Conservation (phyloP, 306 rosid species). For the Trifolium pratense region DNA sequence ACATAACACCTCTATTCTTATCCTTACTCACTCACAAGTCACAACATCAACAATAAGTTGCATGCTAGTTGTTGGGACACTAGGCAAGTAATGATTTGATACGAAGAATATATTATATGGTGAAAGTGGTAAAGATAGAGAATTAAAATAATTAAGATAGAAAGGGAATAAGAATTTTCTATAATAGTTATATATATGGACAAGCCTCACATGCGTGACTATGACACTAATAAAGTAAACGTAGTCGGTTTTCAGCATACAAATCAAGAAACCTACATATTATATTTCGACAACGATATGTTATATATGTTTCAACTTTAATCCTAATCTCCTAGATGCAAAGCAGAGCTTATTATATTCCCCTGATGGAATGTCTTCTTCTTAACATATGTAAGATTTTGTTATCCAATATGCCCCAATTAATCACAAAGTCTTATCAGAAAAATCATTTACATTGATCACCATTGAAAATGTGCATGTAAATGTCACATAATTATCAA, state of each 20-base stretch:
- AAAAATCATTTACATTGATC: constrained; percentile 28
- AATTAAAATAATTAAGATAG: constrained; percentile 34
- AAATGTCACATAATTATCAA: constrained; percentile 31
- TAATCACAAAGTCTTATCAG: constrained; percentile 15
- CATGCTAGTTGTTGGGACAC: constrained; percentile 32
- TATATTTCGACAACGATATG: constrained; percentile 32
- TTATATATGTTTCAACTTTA: constrained; percentile 37
- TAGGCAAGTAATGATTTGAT: constrained; percentile 31
- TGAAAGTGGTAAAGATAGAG: constrained; percentile 40
- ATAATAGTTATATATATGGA: constrained; percentile 17
- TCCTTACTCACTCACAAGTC: constrained; percentile 7
- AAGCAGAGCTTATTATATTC: constrained; percentile 43
- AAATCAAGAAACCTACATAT: constrained; percentile 35
- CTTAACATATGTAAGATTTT: constrained; percentile 19
- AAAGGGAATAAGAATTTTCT: constrained; percentile 46
- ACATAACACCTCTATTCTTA: constrained; percentile 30
- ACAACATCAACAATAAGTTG: constrained; percentile 29
- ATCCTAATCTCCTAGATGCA: constrained; percentile 42
- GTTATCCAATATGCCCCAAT: not conserved
- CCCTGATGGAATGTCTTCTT: not conserved
- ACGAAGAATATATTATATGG: constrained; percentile 49
- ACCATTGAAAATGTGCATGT: constrained; percentile 34
- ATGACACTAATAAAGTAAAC: constrained; percentile 33
- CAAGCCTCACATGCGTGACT: constrained; percentile 5
- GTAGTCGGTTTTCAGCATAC: constrained; percentile 51